Base-by-base conservation (phyloP, 805 yeast genomes). In the Barnettozyma populi region DNA sequence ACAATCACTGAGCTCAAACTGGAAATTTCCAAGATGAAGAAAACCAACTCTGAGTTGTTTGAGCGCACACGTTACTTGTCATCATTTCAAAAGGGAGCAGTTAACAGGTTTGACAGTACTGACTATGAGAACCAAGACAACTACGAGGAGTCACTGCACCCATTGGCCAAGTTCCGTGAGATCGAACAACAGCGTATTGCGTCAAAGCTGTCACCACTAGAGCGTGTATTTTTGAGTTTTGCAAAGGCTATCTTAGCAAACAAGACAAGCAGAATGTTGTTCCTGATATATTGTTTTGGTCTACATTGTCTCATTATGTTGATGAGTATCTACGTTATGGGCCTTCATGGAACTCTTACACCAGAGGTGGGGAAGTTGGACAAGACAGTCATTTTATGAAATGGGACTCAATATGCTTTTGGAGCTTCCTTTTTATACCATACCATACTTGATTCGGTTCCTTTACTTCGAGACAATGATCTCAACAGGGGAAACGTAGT, bases 71-170 rank as follows among this genome's bases (percentile, higher is more conserved):
- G 89, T 57, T 84, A 79, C 59, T 60, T 84, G 53, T 79, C 86
- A 8, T 76, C 81, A 19, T 76, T 76, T 55, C 57, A 44, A 24
- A 36, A 52, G 40, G 57, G 55, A 5, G 32, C 57, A 6, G 57
- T 52, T 8, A 45, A 49, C 21, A 45, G 49, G 35, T 45, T 39
- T n/a, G 53, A 54, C 21, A 57, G 50, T 34, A 41, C 79, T 11
- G 95, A 86, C 57, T 72, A 74, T 29, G 75, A 75, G 54, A 84
- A 85, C 61, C 78, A 78, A 41, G 70, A 75, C 27, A 75, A 67
- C 43, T 90, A 86, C 68, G 96, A 89, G 56, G 82, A 84, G 44
- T 83, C 82, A 43, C 68, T 89, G 41, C 90, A 89, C 56, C 95
- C 96, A 29, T 79, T 90, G 51, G 92, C 86, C 55, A 85, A 80